Conservation (phyloP, 257 asterid species). For the Handroanthus guayacan region DNA sequence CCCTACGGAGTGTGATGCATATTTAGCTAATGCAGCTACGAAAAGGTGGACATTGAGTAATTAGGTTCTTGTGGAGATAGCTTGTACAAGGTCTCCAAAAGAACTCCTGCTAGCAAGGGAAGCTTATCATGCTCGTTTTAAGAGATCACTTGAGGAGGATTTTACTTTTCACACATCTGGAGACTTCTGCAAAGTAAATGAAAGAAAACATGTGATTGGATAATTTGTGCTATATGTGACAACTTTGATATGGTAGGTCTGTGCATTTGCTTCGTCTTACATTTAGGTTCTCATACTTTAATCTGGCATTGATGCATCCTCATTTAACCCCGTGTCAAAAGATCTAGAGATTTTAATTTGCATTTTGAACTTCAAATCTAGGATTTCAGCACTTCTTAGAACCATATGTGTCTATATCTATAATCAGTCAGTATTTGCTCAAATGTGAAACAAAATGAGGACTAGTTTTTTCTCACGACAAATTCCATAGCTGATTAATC, state of each 20-base stretch:
- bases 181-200: constrained; percentile 67
- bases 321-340: background rate
- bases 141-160: constrained; percentile 78
- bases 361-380: too few species aligned
- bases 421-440: too few species aligned
- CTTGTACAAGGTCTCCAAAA: constrained; percentile 75
- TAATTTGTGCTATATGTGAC: background rate
- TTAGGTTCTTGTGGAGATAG: constrained; percentile 73
- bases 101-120: constrained; percentile 59
- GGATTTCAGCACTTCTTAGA: too few species aligned
- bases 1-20: constrained; percentile 70
- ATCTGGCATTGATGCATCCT: background rate
- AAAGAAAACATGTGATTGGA: background rate
- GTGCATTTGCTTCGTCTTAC: background rate
- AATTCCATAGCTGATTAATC: background rate
- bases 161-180: constrained; percentile 75
- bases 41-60: constrained; percentile 70
- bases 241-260: background rate
- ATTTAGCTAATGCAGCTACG: constrained; percentile 67
- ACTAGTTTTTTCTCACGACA: background rate
- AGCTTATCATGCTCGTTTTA: constrained; percentile 70
- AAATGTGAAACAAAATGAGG: background rate
- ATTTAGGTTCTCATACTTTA: background rate
- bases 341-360: background rate
- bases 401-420: too few species aligned